Percentiles rank a stretch among this genome's conserved stretches.
These are phyloP conservation scores for Lactarius evosmus DNA, from an alignment of 768 basidiomycete genomes.

Conservation along the genomic window DNA sequence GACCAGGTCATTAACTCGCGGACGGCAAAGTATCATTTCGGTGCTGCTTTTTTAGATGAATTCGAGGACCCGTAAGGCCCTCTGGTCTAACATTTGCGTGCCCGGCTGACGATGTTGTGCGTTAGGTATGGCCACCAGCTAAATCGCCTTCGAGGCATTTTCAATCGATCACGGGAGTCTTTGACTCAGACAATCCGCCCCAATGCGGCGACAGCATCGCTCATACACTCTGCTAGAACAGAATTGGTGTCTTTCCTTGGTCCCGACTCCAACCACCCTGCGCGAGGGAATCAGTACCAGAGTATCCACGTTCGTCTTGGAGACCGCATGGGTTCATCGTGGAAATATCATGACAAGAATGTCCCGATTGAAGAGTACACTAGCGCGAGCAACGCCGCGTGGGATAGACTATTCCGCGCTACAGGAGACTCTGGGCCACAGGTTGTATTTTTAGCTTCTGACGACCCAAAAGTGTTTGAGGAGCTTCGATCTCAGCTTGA, in stretches of 20 bases:
- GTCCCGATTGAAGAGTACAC: constrained; percentile 52
- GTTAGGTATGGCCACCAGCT: constrained; percentile 52
- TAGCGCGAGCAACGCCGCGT: constrained; percentile 42
- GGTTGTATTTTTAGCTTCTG: constrained; percentile 58
- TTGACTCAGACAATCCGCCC: constrained; percentile 53
- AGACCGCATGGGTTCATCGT: constrained; percentile 49
- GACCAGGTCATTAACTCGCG: constrained; percentile 57
- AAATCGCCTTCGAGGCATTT: constrained; percentile 57
- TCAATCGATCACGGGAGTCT: constrained; percentile 44
- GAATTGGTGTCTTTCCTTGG: constrained; percentile 40
- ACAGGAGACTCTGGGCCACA: constrained; percentile 33
- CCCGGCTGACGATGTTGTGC: background rate
- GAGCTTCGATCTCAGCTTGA: constrained; percentile 44
- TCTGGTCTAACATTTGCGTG: constrained; percentile 1
- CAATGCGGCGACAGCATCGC: constrained; percentile 41
- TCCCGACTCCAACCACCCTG: constrained; percentile 20
- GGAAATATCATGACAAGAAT: constrained; percentile 41
- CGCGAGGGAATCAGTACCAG: constrained; percentile 40
- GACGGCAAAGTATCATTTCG: constrained; percentile 64
- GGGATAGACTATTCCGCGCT: constrained; percentile 38
- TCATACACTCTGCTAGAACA: constrained; percentile 50
- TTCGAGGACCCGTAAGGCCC: constrained; percentile 61
- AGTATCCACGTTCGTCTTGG: constrained; percentile 64
- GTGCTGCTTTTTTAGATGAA: constrained; percentile 50
- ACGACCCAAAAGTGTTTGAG: constrained; percentile 45